These are phyloP conservation scores for Telopea speciosissima DNA, from an alignment of 177 flowering plant genomes.

Conservation along the genomic window DNA sequence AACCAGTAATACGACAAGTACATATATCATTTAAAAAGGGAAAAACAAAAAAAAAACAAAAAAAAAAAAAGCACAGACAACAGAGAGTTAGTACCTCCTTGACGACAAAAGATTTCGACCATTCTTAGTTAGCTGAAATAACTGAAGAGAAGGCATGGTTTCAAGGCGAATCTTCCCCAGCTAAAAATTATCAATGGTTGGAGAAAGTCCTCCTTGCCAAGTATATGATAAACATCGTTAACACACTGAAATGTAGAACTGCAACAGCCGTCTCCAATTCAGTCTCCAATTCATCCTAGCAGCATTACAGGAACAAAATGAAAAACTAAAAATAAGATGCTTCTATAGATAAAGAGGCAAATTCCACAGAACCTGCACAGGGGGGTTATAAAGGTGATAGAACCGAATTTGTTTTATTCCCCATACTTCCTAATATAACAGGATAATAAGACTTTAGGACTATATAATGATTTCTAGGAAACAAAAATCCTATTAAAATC, in stretches of 20 bases:
- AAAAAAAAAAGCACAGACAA: background rate
- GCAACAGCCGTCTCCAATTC: background rate
- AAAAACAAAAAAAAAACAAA: too few species aligned
- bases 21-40: background rate
- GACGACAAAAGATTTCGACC: conserved; percentile 70
- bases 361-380: background rate
- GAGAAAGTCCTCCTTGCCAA: conserved; percentile 2
- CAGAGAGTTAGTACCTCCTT: conserved; percentile 50
- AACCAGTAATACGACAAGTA: too few species aligned
- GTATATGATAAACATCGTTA: conserved; percentile 1
- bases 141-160: conserved; percentile 85
- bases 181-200: conserved; percentile 9
- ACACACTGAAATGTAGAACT: background rate
- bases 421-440: background rate
- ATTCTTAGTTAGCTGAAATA: conserved; percentile 81
- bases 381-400: background rate
- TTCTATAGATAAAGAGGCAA: background rate
- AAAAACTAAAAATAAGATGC: background rate
- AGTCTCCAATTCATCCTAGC: conserved; percentile 3
- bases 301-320: background rate
- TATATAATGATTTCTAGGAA: background rate
- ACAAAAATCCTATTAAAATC: background rate
- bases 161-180: conserved; percentile 18
- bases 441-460: background rate
- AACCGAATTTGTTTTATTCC: background rate